Evolutionary conservation across 2,329 filamentous ascomycete species (phyloP), one percentile per base, ranked within the genome.

Genomic region (Aureobasidium sp.): DNA sequence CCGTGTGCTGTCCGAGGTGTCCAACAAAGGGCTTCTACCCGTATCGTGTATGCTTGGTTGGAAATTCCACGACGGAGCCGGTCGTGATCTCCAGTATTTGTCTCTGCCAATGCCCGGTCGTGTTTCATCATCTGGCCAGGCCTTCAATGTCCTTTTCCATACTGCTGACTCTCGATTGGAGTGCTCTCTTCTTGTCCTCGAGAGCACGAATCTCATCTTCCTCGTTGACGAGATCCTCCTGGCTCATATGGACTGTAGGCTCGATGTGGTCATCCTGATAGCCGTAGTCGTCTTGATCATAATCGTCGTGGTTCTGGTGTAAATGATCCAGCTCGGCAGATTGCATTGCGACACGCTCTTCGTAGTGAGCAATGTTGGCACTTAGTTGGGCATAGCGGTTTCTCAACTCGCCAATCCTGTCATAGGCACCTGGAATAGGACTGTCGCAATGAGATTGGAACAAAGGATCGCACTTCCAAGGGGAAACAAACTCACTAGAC

Each of bases 281-380:
- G 40, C 84, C 79, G 17, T 78, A 78, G 46, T 77, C 80, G 23
- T 65, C 64, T 31, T 84, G 82, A 63, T 82, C 63, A 21, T 66
- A 65, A 40, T 67, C 66, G 15, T 69, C 68, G 45, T 67, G 62
- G 25, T 60, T 60, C 58, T 63, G 50, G 17, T 91, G 91, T 80
- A 93, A 85, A 61, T 80, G 81, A 61, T 87, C 85, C 63, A 97
- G 72, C 67, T 90, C 84, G 61, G 84, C 81, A 11, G 84, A 80
- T 75, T 96, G 93, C 69, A 88, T 85, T 8, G 84, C 82, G 1
- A 97, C 89, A 59, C 86, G 85, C 13, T 81, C 80, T 74, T 97
- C 92, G 68, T 96, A 91, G 67, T 90, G 88, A 11, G 82, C 83
- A 68, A 94, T 79, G 23, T 91, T 96, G 50, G 84, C 84, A 33